These are phyloP conservation scores for Cornus suecica DNA, from an alignment of 148 eudicot species.

Conservation along the genomic window DNA sequence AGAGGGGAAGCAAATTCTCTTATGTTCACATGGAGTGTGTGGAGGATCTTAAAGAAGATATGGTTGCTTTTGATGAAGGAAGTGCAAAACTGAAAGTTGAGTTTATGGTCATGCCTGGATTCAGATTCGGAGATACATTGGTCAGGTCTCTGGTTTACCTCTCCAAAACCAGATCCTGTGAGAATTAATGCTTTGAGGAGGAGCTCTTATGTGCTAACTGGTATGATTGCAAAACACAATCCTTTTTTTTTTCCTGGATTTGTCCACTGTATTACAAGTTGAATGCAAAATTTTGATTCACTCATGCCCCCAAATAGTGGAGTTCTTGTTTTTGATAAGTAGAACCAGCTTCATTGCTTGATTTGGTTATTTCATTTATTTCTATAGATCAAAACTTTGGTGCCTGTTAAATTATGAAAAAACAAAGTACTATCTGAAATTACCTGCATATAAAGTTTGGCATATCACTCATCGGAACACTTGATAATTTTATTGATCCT, in stretches of 20 bases:
- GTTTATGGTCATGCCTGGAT: slow-evolving; percentile 62
- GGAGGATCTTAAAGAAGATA: slow-evolving; percentile 24
- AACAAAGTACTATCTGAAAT: not conserved
- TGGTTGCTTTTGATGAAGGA: slow-evolving; percentile 7
- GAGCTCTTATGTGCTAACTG: not conserved
- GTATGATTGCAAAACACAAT: not conserved
- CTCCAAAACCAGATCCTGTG: slow-evolving; percentile 13
- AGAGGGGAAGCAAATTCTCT: slow-evolving; percentile 36
- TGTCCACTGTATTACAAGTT: not conserved
- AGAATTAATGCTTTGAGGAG: not conserved
- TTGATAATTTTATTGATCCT: not conserved
- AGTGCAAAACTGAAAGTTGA: slow-evolving; percentile 34
- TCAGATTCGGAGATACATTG: slow-evolving; percentile 33
- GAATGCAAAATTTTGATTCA: not conserved
- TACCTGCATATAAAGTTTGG: not conserved
- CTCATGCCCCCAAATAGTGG: not conserved
- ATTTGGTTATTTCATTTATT: not conserved
- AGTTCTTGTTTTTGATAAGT: not conserved
- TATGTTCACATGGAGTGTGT: slow-evolving; percentile 47
- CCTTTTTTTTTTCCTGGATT: not conserved
- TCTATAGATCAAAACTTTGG: no score
- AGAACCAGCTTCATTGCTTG: not conserved
- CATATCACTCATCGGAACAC: not conserved
- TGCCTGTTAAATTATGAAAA: not conserved
- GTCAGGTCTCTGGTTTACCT: slow-evolving; percentile 43